phyloP scores from a whole-genome alignment of 2,329 filamentous ascomycete genomes.

The Coniochaeta hoffmannii region DNA sequence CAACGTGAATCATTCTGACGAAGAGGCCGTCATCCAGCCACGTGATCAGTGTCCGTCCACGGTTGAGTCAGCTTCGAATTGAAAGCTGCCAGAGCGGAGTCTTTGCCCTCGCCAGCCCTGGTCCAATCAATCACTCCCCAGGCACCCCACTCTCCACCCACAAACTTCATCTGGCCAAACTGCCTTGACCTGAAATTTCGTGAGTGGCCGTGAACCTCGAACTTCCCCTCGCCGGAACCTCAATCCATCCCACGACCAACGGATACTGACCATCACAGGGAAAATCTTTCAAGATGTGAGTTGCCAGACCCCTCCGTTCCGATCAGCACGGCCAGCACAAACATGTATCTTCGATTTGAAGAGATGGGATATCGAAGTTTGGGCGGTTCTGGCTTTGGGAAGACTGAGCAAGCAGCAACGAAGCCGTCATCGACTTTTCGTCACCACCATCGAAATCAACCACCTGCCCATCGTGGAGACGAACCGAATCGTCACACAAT shows the following conservation, averaged over 20 bases:
- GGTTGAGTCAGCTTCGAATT: neutral
- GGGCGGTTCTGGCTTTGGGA: neutral
- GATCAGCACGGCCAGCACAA: neutral
- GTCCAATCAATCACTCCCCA: slow-evolving; percentile 5
- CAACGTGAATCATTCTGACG: neutral
- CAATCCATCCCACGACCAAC: slow-evolving; percentile 20
- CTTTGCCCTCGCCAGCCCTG: slow-evolving; percentile 17
- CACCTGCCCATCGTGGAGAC: neutral
- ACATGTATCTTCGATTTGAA: slow-evolving; percentile 3
- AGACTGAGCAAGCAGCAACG: slow-evolving; percentile 3
- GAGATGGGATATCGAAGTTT: neutral
- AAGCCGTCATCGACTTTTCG: slow-evolving; percentile 5
- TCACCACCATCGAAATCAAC: slow-evolving; percentile 3
- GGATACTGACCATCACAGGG: slow-evolving; percentile 28
- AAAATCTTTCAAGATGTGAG: slow-evolving; percentile 32
- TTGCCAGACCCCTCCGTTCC: slow-evolving; percentile 10
- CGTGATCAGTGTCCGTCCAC: neutral
- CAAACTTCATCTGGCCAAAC: slow-evolving; percentile 15
- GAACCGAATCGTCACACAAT: neutral
- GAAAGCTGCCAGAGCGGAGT: neutral
- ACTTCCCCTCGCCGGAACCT: slow-evolving; percentile 23
- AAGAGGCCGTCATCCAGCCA: neutral
- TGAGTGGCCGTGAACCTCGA: slow-evolving; percentile 9
- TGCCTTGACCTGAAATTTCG: slow-evolving; percentile 20
- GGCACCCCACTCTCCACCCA: slow-evolving; percentile 17